Conservation (phyloP, 1,284 basidiomycete genomes). For the Coniferiporia weirii region DNA sequence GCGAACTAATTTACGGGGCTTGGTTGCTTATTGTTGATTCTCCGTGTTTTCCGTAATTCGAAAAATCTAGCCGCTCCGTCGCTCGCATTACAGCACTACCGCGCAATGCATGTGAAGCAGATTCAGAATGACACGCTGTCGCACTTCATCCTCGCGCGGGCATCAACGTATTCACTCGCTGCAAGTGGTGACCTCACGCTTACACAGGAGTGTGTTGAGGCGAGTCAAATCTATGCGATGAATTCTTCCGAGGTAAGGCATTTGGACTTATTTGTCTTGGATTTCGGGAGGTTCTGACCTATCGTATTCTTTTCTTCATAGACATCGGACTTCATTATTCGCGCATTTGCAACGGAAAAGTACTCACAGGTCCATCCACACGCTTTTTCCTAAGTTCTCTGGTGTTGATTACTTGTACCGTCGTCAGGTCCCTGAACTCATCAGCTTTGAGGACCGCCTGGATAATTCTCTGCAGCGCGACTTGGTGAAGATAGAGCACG, state of each 20-base stretch:
- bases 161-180: conserved; percentile 74
- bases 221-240: conserved; percentile 71
- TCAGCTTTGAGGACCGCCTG: conserved; percentile 68
- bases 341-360: conserved; percentile 71
- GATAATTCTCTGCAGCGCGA: conserved; percentile 79
- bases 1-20: conserved; percentile 2
- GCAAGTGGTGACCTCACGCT: conserved; percentile 66
- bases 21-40: no score
- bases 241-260: conserved; percentile 64
- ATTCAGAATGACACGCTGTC: conserved; percentile 83
- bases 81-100: conserved; percentile 71
- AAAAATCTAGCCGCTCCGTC: conserved; percentile 53
- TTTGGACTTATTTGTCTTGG: not conserved
- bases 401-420: not conserved
- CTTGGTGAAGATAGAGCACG: conserved; percentile 71
- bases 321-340: conserved; percentile 75
- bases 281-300: not conserved
- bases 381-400: not conserved
- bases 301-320: conserved; percentile 26
- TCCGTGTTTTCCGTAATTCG: not conserved
- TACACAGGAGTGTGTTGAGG: conserved; percentile 67
- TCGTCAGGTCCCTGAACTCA: conserved; percentile 71
- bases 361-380: conserved; percentile 58
- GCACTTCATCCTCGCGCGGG: conserved; percentile 70
- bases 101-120: conserved; percentile 69